Percentiles rank a stretch among this genome's conserved stretches.
phyloP scores from a whole-genome alignment of 2,329 filamentous ascomycete species.

The Aspergillus texensis region DNA sequence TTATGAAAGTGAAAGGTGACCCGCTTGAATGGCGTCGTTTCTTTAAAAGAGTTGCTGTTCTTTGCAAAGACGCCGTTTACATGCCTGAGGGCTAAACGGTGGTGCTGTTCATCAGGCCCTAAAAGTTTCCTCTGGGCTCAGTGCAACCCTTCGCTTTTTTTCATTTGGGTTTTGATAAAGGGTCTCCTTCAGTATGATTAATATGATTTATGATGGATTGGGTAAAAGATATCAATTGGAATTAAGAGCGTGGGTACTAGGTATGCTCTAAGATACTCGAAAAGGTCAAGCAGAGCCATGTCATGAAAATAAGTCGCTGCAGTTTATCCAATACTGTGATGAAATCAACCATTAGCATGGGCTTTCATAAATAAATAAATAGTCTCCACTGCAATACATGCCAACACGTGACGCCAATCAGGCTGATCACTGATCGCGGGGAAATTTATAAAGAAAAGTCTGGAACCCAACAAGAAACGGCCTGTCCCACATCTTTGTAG shows the following conservation, averaged over 20 bases:
- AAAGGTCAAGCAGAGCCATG: neutral
- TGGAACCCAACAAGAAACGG: conserved; percentile 2
- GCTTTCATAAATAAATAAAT: neutral
- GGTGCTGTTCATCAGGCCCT: neutral
- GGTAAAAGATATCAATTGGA: conserved; percentile 5
- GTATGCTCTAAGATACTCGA: neutral
- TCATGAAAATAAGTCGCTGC: neutral
- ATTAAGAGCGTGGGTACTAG: neutral
- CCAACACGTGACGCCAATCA: conserved; percentile 19
- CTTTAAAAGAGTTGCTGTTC: conserved; percentile 91
- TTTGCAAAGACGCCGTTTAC: conserved; percentile 84
- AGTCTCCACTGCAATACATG: conserved; percentile 1
- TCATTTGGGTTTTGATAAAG: neutral
- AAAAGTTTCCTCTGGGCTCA: neutral
- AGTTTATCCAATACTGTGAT: neutral
- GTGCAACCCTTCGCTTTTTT: neutral
- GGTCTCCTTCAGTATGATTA: conserved; percentile 20
- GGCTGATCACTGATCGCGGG: conserved; percentile 20
- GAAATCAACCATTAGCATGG: neutral
- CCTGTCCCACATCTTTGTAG: neutral
- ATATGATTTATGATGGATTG: conserved; percentile 18
- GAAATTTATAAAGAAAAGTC: conserved; percentile 9
- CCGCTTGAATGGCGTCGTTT: conserved; percentile 94
- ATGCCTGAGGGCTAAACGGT: conserved; percentile 50
- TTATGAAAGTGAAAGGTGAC: conserved; percentile 93